A percentile compares a stretch with the other conserved stretches of the same genome.
Conservation (phyloP, 2,329 filamentous ascomycete genomes). For the Venturia effusa region DNA sequence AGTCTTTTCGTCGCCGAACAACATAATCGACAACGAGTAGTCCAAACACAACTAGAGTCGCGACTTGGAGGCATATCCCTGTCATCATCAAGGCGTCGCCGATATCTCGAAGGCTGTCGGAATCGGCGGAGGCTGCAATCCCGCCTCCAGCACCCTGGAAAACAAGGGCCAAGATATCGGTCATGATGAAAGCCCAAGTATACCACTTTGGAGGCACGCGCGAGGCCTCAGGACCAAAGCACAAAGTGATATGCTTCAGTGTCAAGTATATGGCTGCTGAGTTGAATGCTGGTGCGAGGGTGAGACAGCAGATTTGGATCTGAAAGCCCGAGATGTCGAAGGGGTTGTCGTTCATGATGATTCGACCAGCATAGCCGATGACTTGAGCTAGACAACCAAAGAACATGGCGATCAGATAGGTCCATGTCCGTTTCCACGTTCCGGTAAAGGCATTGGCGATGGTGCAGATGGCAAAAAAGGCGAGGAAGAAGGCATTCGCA, state of each 20-base stretch:
- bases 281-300: slow-evolving; percentile 47
- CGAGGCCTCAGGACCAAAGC: slow-evolving; percentile 40
- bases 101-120: background rate
- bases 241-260: slow-evolving; percentile 47
- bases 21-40: slow-evolving; percentile 18
- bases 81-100: slow-evolving; percentile 29
- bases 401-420: slow-evolving; percentile 30
- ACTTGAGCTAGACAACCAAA: slow-evolving; percentile 32
- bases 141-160: slow-evolving; percentile 49
- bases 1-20: slow-evolving; percentile 7
- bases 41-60: slow-evolving; percentile 23
- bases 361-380: slow-evolving; percentile 33
- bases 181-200: slow-evolving; percentile 48
- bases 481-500: slow-evolving; percentile 29
- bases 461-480: slow-evolving; percentile 24
- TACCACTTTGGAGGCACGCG: slow-evolving; percentile 42
- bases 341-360: slow-evolving; percentile 41
- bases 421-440: slow-evolving; percentile 24
- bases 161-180: slow-evolving; percentile 47
- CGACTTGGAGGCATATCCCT: slow-evolving; percentile 30
- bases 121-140: slow-evolving; percentile 39
- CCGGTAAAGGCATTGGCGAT: slow-evolving; percentile 25
- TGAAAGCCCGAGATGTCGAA: slow-evolving; percentile 46
- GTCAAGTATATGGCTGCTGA: slow-evolving; percentile 55
- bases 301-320: slow-evolving; percentile 49